Evolutionary conservation across 148 eudicot genomes (phyloP), one percentile per base, ranked within the genome.

Genomic region (Drosera capensis): DNA sequence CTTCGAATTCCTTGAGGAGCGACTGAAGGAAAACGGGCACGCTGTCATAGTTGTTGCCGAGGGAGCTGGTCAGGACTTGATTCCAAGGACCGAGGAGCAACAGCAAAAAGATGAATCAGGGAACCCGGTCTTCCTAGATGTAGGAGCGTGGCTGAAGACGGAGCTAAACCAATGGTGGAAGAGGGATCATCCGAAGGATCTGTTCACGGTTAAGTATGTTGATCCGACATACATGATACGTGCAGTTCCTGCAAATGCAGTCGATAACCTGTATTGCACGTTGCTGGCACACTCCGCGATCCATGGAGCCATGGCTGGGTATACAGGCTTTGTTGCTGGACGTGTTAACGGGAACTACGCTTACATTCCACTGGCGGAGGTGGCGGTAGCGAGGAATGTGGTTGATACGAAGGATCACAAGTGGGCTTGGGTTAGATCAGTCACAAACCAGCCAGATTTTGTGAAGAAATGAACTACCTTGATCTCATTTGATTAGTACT

Each of bases 381-480:
- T 81, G 24, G 85, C 85, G 0, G 37, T 55, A 50, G 56, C 79
- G 4, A 77, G 57, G 31, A 68, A 70, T 69, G 52, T 46, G 5
- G 92, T 81, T 1, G 45, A 68, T 35, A 61, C 64, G 0, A 61
- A 51, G 11, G 80, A 77, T 49, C 92, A 80, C 34, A 73, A 68
- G 54, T 80, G 92, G 92, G 78, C 80, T 1, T 80, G 92, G 92
- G 81, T 80, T 5, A 63, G 92, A 59, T 78, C 93, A 2, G 71
- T 81, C 23, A 78, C 75, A 2, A 70, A 62, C 16, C 93, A 81
- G 68, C 93, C 93, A 31, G 93, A 81, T 46, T 81, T 81, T 60
- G 25, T 11, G 30, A 57, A 48, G 51, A 16, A 4, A 1, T 47
- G 34, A 47, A 25, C n/a, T n/a, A n/a, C n/a, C n/a, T n/a, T n/a